phyloP scores from a whole-genome alignment of 805 yeast species.

The Candida maesae region DNA sequence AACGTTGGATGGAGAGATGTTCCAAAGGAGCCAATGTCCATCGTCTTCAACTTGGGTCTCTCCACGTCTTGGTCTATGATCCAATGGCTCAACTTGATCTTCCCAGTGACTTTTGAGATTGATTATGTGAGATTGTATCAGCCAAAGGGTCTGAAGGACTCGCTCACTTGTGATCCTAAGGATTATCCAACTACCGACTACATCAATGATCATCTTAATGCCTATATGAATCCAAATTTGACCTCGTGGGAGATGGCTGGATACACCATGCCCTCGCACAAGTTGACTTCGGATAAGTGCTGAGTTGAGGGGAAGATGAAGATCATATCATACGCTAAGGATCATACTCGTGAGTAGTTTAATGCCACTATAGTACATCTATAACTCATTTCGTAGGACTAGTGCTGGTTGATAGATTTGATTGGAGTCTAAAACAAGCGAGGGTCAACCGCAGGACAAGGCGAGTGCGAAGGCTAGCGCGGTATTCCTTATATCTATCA shows the following conservation, averaged over 20 bases:
- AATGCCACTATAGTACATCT: no score
- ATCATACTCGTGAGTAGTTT: background rate
- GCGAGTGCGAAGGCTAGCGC: no score
- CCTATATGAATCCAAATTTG: conserved; percentile 40
- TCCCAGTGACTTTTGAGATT: conserved; percentile 41
- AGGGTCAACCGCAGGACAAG: no score
- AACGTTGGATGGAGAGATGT: conserved; percentile 46
- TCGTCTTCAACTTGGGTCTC: conserved; percentile 45
- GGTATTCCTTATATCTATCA: no score
- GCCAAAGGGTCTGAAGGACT: conserved; percentile 35
- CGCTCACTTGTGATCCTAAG: conserved; percentile 45
- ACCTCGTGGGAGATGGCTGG: conserved; percentile 45
- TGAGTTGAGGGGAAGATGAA: background rate
- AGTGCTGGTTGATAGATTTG: no score
- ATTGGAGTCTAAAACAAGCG: no score
- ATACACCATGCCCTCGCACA: conserved; percentile 39
- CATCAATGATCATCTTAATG: conserved; percentile 37
- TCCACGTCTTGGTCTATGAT: conserved; percentile 49
- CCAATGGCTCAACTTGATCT: conserved; percentile 42
- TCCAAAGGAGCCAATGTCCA: conserved; percentile 48
- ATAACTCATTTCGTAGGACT: no score
- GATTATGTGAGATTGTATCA: conserved; percentile 49
- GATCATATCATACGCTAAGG: no score
- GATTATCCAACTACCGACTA: conserved; percentile 44
- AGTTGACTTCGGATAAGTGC: conserved; percentile 22